A percentile compares a stretch with the other conserved stretches of the same genome.
Evolutionary conservation across 108 stramenopile species (phyloP).

Genomic region (Cyclotella choctawhatcheeana): DNA sequence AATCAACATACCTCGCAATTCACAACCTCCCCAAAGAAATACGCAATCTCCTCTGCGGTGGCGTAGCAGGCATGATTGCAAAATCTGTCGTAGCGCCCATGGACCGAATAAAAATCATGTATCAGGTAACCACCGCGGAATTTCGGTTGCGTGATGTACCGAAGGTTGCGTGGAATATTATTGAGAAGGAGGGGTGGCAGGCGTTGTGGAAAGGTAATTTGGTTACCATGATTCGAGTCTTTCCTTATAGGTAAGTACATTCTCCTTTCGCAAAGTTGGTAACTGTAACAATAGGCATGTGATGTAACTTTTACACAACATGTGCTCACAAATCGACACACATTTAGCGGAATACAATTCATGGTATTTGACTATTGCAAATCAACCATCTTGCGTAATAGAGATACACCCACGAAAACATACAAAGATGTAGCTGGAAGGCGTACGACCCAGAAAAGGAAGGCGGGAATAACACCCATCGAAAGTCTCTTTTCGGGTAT

Average conservation of each 20-base stretch:
- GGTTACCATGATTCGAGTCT: conserved; percentile 95
- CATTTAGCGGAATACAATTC: conserved; percentile 94
- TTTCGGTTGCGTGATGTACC: conserved; percentile 81
- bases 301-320: too few species aligned
- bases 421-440: neutral
- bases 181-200: conserved; percentile 77
- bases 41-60: conserved; percentile 78
- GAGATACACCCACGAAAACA: neutral
- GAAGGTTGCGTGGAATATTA: conserved; percentile 60
- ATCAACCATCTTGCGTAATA: conserved; percentile 50
- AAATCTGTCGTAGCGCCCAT: conserved; percentile 90
- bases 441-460: conserved; percentile 2
- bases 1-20: neutral
- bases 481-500: conserved; percentile 87
- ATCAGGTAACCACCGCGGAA: conserved; percentile 75
- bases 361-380: conserved; percentile 95
- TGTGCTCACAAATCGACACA: too few species aligned
- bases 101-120: conserved; percentile 91
- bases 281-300: neutral
- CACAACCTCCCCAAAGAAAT: conserved; percentile 69
- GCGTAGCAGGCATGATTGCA: conserved; percentile 87
- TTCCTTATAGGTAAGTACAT: conserved; percentile 80
- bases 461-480: conserved; percentile 77
- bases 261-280: neutral
- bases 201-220: conserved; percentile 96